Conservation (phyloP, 345 rosid species). For the Brassica cretica region DNA sequence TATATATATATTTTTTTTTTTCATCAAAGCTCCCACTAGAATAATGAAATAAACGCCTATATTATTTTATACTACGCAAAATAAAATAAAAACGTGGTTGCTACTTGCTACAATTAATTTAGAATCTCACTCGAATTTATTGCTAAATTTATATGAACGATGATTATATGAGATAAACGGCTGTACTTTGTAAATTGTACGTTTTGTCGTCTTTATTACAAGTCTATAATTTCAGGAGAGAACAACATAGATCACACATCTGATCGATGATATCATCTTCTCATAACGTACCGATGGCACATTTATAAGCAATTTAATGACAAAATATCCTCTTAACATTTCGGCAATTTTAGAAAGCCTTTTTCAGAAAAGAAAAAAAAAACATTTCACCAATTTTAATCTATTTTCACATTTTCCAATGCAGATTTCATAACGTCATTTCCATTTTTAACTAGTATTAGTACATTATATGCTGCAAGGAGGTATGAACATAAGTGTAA, state of each 20-base stretch:
- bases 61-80: neutral
- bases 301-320: no score
- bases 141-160: neutral
- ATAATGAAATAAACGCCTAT: conserved; percentile 6
- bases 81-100: neutral
- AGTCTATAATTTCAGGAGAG: neutral
- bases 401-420: neutral
- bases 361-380: no score
- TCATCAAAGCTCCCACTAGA: neutral
- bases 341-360: no score
- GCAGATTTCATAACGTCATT: neutral
- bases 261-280: no score
- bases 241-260: no score
- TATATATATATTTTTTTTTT: neutral
- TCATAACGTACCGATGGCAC: no score
- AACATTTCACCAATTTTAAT: no score
- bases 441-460: neutral
- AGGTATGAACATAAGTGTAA: neutral
- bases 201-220: neutral
- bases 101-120: neutral
- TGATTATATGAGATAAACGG: neutral
- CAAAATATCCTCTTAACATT: no score
- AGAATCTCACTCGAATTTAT: conserved; percentile 1
- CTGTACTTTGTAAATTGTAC: neutral
- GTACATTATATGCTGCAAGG: neutral